Base-by-base conservation (phyloP, 2,329 filamentous ascomycete species). In the Botrytis porri region DNA sequence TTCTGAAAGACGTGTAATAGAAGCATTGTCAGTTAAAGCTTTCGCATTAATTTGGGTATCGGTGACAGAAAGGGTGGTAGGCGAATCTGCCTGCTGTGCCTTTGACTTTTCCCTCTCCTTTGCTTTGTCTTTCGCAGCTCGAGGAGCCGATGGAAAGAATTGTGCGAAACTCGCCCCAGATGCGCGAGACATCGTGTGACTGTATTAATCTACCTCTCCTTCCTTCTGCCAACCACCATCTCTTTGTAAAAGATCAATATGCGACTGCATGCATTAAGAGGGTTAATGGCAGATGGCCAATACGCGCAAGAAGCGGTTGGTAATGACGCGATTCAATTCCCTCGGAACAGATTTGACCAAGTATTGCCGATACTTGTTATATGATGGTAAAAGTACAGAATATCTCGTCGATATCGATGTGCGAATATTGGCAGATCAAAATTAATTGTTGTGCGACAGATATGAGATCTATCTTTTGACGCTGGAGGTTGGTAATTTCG, bases 141-240 rank as follows among this genome's bases (percentile, higher is more conserved):
- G 79, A 78, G 93, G 92, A 81, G 92, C 93, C 81, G 91, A 89
- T 78, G 92, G 92, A 83, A 94, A 95, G 87, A 94, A 96, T 84
- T 94, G 90, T 84, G 92, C 92, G 87, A 94, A 95, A 85, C 91
- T 90, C 85, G 92, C 91, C 83, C 86, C 86, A 75, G 88, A 87
- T 82, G 91, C 89, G 86, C 92, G 93, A 89, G 93, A 93, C 92
- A 93, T 93, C 85, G 85, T 90, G 86, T 81, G 71, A 77, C 76
- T 76, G 73, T 75, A 82, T 76, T 75, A 74, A 77, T 80, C 78
- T 81, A 80, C 77, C 79, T 76, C 78, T 72, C 73, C 75, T 76
- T 73, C 77, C 79, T 74, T 75, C 77, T 75, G 73, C 77, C 77
- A 76, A 77, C 77, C 79, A 80, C 77, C 79, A 79, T 80, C 77